Evolutionary conservation across 2,329 filamentous ascomycete genomes (phyloP), one percentile per base, ranked within the genome.

Genomic region (Colletotrichum sp.): DNA sequence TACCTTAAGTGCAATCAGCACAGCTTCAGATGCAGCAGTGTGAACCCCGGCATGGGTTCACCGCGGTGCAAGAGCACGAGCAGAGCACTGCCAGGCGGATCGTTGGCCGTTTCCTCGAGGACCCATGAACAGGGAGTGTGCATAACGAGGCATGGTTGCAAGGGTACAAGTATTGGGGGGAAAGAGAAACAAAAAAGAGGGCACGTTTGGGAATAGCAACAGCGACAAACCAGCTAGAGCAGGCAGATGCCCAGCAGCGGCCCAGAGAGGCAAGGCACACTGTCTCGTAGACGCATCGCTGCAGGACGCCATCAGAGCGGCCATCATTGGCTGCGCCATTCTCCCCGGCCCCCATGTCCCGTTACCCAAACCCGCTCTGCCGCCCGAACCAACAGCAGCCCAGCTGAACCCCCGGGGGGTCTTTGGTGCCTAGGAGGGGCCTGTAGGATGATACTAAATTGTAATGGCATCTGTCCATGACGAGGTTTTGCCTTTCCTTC

Each of bases 241-340:
- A 52, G 44, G 44, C 44, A 52, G n/a, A 52, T 12, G 44, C n/a
- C 39, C 39, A 49, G 39, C 39, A 49, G 39, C n/a, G 39, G 39
- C 39, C 44, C n/a, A 24, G 64, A n/a, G 32, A 57, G 60, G 67
- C 72, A 70, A 63, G 69, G 69, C 64, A 72, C 69, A 63, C 28
- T 62, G 21, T 49, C 39, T 55, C 36, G 44, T 65, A 12, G 21
- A 12, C 26, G 59, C 26, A 26, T 28, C 28, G 68, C 68, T 44
- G 52, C 36, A 69, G 24, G 30, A 49, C 39, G 60, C 64, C 70
- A 28, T 32, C 32, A 26, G 34, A 26, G 70, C 65, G 64, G 57
- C 74, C 69, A 69, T 73, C 62, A 73, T 65, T 76, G 64, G 70
- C 59, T 59, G 55, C 28, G 57, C 59, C 55, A 30, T 52, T 57